Base-by-base conservation (phyloP, 2,329 filamentous ascomycete species). In the Gyromitra esculenta region DNA sequence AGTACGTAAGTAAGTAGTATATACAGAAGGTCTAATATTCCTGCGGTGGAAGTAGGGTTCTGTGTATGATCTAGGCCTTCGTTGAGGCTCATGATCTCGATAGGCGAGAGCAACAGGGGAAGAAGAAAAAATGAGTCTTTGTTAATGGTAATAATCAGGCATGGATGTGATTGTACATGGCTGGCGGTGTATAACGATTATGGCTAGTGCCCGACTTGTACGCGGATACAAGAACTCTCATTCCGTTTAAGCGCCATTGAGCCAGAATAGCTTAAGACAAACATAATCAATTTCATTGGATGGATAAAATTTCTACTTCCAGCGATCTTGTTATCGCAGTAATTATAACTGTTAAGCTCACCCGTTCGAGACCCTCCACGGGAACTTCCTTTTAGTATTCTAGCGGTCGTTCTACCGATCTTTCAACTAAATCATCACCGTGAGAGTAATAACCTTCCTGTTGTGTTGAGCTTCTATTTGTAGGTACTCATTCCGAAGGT, bases 401-500 rank as follows among this genome's bases (percentile, higher is more conserved):
- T 45, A 64, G 13, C 37, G 31, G 56, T 13, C 45, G 25, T 73
- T 43, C 63, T 35, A 35, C 25, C n/a, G 21, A 43, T 64, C 25
- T 11, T 35, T 69, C 66, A 52, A 67, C 67, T 73, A 37, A 73
- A 68, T 52, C 37, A 45, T 11, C n/a, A 37, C 25, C 9, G 3
- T 43, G 69, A 68, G 15, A 48, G 37, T 48, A 37, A 25, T 25
- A 75, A 74, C 71, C 71, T 75, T 75, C 72, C 65, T 54, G 39
- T 69, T 75, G 57, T 75, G 43, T 63, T 75, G 72, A 64, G 48
- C 50, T 75, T 25, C 72, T 57, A 75, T 63, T 69, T 75, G 48
- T 21, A 62, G 72, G 48, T 56, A 54, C 15, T 59, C 25, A 64
- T 62, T 48, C 72, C 54, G 65, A 54, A 37, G 25, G 50, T 37